A percentile compares a stretch with the other conserved stretches of the same genome.
phyloP scores from a whole-genome alignment of 2,329 filamentous ascomycete species.

The Drechslera avenae region DNA sequence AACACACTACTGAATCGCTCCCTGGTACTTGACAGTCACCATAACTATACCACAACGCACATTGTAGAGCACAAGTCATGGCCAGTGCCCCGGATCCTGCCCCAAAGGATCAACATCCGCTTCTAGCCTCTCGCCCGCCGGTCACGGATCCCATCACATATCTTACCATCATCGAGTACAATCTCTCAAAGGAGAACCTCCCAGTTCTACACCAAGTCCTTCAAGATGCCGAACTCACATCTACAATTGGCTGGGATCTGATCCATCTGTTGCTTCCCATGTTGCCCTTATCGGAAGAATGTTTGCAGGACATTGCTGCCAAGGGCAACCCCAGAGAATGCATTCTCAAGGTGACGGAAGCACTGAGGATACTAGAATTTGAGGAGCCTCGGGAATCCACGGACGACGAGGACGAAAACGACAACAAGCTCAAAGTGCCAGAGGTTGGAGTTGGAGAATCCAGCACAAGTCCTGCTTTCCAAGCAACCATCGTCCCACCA shows the following conservation, averaged over 20 bases:
- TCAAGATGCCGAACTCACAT: constrained; percentile 70
- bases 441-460: constrained; percentile 39
- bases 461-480: constrained; percentile 37
- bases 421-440: constrained; percentile 24
- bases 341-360: constrained; percentile 78
- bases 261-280: constrained; percentile 74
- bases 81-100: constrained; percentile 35
- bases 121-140: constrained; percentile 64
- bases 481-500: constrained; percentile 38
- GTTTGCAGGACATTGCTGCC: constrained; percentile 74
- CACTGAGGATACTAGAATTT: constrained; percentile 65
- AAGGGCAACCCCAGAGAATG: constrained; percentile 82
- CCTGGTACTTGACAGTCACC: not conserved
- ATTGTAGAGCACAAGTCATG: constrained; percentile 27
- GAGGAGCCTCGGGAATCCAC: constrained; percentile 60
- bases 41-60: not conserved
- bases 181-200: constrained; percentile 69
- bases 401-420: constrained; percentile 47
- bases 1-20: not conserved
- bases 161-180: constrained; percentile 76
- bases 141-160: constrained; percentile 75
- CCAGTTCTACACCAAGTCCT: constrained; percentile 71
- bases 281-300: constrained; percentile 68
- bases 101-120: constrained; percentile 50
- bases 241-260: constrained; percentile 83